These are phyloP conservation scores for Colletotrichum endophyticum DNA, from an alignment of 2,329 filamentous ascomycete genomes.

Conservation along the genomic window DNA sequence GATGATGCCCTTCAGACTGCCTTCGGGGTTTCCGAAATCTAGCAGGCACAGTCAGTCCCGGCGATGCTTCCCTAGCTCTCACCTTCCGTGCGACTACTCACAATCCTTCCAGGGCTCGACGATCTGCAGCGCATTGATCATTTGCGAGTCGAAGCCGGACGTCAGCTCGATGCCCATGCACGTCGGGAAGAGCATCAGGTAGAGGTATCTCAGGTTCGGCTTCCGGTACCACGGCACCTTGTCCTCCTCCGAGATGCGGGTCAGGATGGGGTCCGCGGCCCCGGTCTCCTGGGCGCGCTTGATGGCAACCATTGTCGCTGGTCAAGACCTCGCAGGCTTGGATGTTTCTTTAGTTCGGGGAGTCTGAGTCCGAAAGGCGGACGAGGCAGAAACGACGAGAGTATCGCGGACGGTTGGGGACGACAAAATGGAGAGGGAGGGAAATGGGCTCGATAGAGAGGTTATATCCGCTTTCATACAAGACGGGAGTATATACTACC, in stretches of 20 bases:
- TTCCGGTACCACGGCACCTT: slow-evolving; percentile 61
- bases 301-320: slow-evolving; percentile 10
- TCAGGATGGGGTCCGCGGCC: slow-evolving; percentile 33
- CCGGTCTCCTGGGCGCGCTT: slow-evolving; percentile 17
- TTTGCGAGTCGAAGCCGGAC: slow-evolving; percentile 49
- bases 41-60: slow-evolving; percentile 10
- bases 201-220: slow-evolving; percentile 60
- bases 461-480: background rate
- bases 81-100: slow-evolving; percentile 24
- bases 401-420: background rate
- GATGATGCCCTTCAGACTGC: slow-evolving; percentile 56
- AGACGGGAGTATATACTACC: slow-evolving; percentile 6
- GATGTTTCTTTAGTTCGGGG: background rate
- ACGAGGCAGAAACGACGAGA: background rate
- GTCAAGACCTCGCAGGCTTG: background rate
- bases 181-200: slow-evolving; percentile 62
- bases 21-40: slow-evolving; percentile 50
- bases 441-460: background rate
- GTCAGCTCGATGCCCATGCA: slow-evolving; percentile 66
- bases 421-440: background rate
- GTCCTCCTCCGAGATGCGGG: slow-evolving; percentile 38
- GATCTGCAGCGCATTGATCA: slow-evolving; percentile 50
- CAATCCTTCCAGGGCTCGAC: slow-evolving; percentile 38
- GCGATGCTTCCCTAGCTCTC: background rate
- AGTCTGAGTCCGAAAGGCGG: background rate